Evolutionary conservation across 2,329 filamentous ascomycete species (phyloP).

Genomic region (Talaromyces sp.): DNA sequence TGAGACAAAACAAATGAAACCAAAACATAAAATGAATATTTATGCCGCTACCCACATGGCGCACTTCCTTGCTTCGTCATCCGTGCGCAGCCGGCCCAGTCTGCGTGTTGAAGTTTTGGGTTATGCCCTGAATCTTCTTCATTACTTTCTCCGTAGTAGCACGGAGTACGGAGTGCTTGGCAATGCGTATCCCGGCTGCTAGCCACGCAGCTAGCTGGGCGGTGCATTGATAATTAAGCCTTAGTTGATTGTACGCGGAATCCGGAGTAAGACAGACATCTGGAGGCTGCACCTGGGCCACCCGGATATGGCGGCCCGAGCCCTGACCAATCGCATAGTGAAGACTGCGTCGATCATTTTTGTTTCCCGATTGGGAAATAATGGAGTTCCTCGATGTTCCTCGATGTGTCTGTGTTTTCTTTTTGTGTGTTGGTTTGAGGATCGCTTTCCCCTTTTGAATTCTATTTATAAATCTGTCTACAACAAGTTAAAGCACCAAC

Average conservation of each 20-base stretch:
- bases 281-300: not conserved
- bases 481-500: too few relatives aligned
- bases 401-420: too few relatives aligned
- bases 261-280: not conserved
- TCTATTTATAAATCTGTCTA: too few relatives aligned
- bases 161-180: too few relatives aligned
- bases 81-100: not conserved
- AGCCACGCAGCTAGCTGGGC: too few relatives aligned
- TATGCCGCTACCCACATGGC: not conserved
- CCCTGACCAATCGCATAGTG: not conserved
- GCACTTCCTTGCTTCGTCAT: not conserved
- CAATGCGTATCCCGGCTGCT: too few relatives aligned
- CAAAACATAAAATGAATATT: too few relatives aligned
- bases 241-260: not conserved
- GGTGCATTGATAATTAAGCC: not conserved
- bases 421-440: too few relatives aligned
- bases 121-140: not conserved
- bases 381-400: not conserved
- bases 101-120: too few relatives aligned
- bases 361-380: not conserved
- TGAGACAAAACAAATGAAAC: too few relatives aligned
- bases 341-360: not conserved
- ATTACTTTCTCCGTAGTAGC: not conserved
- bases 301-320: not conserved
- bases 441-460: too few relatives aligned